Evolutionary conservation across 805 yeast genomes (phyloP).

Genomic region (Teunomyces panamensis): DNA sequence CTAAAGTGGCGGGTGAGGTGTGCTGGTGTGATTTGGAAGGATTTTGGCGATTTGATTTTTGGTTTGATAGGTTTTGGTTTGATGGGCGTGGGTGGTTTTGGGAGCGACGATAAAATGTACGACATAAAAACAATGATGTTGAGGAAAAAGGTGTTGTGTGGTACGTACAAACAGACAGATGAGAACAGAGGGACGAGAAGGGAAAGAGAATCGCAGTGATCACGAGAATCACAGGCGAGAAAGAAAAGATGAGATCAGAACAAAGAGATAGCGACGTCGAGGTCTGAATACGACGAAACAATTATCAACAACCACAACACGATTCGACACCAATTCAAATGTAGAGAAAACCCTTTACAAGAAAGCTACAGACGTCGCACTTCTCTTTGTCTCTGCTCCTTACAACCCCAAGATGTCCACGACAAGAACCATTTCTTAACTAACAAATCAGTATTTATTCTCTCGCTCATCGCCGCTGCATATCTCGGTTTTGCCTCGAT

Average conservation of each 20-base stretch:
- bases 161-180: conserved; percentile 3
- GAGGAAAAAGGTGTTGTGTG: neutral
- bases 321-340: no score
- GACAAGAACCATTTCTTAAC: neutral
- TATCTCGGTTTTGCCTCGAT: conserved; percentile 53
- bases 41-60: neutral
- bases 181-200: no score
- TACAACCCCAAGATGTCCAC: no score
- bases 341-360: no score
- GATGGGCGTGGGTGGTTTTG: neutral
- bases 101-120: neutral
- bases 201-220: no score
- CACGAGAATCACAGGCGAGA: no score
- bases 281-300: no score
- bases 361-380: no score
- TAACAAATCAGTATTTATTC: conserved; percentile 21
- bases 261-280: no score
- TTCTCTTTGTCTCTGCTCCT: no score
- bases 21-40: conserved; percentile 19
- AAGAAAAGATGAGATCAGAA: no score
- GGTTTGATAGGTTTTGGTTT: neutral
- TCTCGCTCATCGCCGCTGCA: conserved; percentile 27
- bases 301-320: no score
- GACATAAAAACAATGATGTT: neutral
- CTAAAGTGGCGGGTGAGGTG: conserved; percentile 20